Evolutionary conservation across 495 filamentous ascomycete genomes (phyloP).

Genomic region (Ascobolus immersus): DNA sequence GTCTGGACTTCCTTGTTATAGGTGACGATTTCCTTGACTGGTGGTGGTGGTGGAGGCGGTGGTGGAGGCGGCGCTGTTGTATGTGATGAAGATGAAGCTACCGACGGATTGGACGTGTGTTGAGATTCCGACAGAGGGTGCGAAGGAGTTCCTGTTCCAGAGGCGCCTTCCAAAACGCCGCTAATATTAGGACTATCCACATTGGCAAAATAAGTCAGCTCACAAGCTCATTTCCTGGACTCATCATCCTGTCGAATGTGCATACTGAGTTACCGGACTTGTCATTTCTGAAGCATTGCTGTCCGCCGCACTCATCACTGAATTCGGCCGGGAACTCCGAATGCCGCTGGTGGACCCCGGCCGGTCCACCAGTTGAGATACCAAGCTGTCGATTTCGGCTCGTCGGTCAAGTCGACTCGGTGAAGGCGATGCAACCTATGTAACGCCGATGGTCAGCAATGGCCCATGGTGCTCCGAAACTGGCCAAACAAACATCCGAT

Average conservation of each 20-base stretch:
- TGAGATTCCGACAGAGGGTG: neutral
- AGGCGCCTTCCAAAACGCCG: too few species aligned
- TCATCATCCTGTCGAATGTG: too few species aligned
- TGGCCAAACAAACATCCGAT: conserved; percentile 27
- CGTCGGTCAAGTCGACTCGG: too few species aligned
- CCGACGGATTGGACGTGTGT: neutral
- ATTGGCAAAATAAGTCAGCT: too few species aligned
- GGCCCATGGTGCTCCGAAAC: too few species aligned
- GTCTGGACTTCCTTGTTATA: conserved; percentile 96
- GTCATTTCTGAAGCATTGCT: conserved; percentile 12
- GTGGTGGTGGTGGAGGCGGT: conserved; percentile 39
- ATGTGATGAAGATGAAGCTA: conserved; percentile 15
- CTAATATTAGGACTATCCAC: too few species aligned
- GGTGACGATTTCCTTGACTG: conserved; percentile 54
- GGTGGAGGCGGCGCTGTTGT: conserved; percentile 44
- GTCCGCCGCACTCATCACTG: conserved; percentile 34
- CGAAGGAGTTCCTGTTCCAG: too few species aligned
- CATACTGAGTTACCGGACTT: conserved; percentile 13
- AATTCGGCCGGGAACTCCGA: conserved; percentile 62
- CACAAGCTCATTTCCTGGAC: too few species aligned
- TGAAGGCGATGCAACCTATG: too few species aligned
- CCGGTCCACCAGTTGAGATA: conserved; percentile 51
- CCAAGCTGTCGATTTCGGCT: conserved; percentile 60
- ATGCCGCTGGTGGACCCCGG: conserved; percentile 42
- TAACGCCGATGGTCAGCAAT: too few species aligned